Percentiles rank a stretch among this genome's conserved stretches.
phyloP scores from a whole-genome alignment of 768 basidiomycete genomes.

The Pisolithus marmoratus region DNA sequence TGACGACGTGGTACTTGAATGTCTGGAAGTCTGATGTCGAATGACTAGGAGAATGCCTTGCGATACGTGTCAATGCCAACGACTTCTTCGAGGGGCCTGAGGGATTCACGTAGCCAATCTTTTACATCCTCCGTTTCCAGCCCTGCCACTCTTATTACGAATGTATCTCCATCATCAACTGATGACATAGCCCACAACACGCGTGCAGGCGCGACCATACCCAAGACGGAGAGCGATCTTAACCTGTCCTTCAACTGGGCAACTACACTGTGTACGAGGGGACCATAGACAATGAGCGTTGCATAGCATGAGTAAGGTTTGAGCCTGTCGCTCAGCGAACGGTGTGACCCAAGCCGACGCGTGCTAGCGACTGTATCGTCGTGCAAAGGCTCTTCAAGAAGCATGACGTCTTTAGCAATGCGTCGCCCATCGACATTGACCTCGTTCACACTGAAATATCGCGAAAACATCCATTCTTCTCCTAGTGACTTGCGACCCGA shows the following conservation, averaged over 20 bases:
- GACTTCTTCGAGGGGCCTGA: slow-evolving; percentile 45
- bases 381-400: slow-evolving; percentile 52
- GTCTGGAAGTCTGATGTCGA: background rate
- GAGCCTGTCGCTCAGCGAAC: slow-evolving; percentile 55
- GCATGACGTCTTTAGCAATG: slow-evolving; percentile 70
- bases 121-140: slow-evolving; percentile 71
- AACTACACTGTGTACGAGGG: slow-evolving; percentile 45
- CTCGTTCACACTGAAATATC: slow-evolving; percentile 84
- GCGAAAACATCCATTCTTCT: slow-evolving; percentile 86
- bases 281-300: slow-evolving; percentile 76
- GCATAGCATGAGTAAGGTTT: slow-evolving; percentile 89
- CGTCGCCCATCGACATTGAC: slow-evolving; percentile 59
- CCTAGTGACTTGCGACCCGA: slow-evolving; percentile 78
- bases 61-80: slow-evolving; percentile 63
- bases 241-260: slow-evolving; percentile 44
- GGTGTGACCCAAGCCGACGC: slow-evolving; percentile 27
- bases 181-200: slow-evolving; percentile 81
- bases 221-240: slow-evolving; percentile 57
- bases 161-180: slow-evolving; percentile 40
- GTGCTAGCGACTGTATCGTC: slow-evolving; percentile 10
- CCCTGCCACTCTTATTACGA: slow-evolving; percentile 70
- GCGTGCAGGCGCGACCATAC: slow-evolving; percentile 42
- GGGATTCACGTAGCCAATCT: slow-evolving; percentile 55
- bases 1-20: too few relatives aligned
- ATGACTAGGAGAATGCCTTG: slow-evolving; percentile 47